Percentiles rank a stretch among this genome's conserved stretches.
phyloP scores from a whole-genome alignment of 805 yeast species.

The Metschnikowia drakensbergensis region DNA sequence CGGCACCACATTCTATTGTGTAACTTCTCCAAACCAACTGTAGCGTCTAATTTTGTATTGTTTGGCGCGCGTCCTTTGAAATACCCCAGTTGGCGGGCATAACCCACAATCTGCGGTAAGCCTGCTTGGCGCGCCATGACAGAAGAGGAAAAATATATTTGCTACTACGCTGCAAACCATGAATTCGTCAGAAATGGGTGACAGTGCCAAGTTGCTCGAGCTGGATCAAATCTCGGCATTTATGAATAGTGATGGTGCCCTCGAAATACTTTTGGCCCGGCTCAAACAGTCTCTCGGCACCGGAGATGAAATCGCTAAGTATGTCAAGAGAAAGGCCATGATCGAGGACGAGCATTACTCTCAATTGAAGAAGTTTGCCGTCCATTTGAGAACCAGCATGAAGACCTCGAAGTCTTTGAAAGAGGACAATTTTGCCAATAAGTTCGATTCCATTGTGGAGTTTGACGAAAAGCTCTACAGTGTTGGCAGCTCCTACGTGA shows the following conservation, averaged over 20 bases:
- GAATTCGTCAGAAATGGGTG: conserved; percentile 5
- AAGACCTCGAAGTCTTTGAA: conserved; percentile 44
- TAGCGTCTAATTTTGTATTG: not conserved
- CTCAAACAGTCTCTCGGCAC: conserved; percentile 77
- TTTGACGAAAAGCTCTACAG: conserved; percentile 70
- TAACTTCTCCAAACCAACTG: not conserved
- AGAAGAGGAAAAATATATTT: not conserved
- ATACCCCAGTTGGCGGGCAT: not conserved
- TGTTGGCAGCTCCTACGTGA: conserved; percentile 73
- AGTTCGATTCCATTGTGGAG: conserved; percentile 65
- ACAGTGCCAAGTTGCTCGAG: conserved; percentile 17
- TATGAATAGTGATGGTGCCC: conserved; percentile 67
- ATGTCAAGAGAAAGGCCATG: conserved; percentile 69
- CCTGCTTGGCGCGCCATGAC: conserved; percentile 1
- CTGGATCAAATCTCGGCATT: conserved; percentile 47
- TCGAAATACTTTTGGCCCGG: conserved; percentile 66
- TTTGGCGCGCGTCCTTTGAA: conserved; percentile 1
- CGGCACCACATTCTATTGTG: not conserved
- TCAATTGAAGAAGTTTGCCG: conserved; percentile 69
- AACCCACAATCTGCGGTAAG: not conserved
- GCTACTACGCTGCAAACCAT: not conserved
- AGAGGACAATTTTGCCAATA: conserved; percentile 61
- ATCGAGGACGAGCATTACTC: conserved; percentile 75
- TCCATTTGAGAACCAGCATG: conserved; percentile 48
- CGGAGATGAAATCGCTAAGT: conserved; percentile 81